These are phyloP conservation scores for Schwanniomyces polymorphus DNA, from an alignment of 805 yeast species.

Conservation along the genomic window DNA sequence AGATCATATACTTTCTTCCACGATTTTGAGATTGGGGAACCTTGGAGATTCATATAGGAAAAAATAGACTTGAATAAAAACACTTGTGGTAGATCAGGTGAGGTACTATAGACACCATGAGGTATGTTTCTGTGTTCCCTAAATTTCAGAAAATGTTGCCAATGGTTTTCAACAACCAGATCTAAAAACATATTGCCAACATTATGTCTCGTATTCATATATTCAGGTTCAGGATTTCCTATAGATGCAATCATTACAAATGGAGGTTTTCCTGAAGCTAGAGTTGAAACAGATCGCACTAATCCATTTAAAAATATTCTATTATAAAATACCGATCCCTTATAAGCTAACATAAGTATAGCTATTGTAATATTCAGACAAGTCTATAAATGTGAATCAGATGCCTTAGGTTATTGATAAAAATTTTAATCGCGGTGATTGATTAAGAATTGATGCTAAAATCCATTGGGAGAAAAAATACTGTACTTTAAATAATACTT, in stretches of 20 bases:
- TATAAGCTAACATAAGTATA: constrained; percentile 6
- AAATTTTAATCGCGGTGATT: too few species aligned
- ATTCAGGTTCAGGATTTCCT: constrained; percentile 76
- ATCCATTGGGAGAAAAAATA: too few species aligned
- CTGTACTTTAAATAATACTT: too few species aligned
- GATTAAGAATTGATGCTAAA: too few species aligned
- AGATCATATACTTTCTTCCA: constrained; percentile 41
- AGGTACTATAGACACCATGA: constrained; percentile 21
- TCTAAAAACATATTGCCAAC: constrained; percentile 65
- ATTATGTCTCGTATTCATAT: constrained; percentile 68
- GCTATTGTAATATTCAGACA: not conserved
- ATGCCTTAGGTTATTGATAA: too few species aligned
- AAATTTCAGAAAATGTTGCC: constrained; percentile 20
- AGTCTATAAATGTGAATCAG: not conserved
- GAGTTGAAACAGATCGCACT: constrained; percentile 6
- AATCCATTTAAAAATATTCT: not conserved
- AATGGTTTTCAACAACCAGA: constrained; percentile 20
- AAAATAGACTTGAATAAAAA: constrained; percentile 49
- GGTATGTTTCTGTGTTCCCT: constrained; percentile 16
- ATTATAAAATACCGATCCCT: constrained; percentile 5
- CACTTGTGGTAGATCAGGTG: constrained; percentile 24
- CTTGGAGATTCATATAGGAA: constrained; percentile 71
- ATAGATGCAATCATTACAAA: constrained; percentile 48
- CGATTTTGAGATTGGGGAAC: constrained; percentile 50
- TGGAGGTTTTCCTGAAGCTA: constrained; percentile 11